Evolutionary conservation across 2,329 filamentous ascomycete genomes (phyloP).

Genomic region (Penicillium sumatraense): DNA sequence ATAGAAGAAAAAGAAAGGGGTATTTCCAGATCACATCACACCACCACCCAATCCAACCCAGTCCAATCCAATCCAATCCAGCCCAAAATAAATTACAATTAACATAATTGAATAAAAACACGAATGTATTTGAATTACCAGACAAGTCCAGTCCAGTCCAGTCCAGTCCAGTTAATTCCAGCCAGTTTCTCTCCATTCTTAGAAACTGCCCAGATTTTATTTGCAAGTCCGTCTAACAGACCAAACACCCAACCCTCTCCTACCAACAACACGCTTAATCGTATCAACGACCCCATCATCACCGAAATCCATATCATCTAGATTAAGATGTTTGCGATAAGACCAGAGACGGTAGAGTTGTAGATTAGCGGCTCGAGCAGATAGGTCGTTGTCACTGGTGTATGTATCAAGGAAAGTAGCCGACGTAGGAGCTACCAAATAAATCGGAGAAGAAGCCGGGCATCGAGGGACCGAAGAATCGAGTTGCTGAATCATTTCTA

Average conservation of each 20-base stretch:
- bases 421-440: conserved; percentile 52
- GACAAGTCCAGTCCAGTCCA: neutral
- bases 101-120: neutral
- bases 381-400: conserved; percentile 16
- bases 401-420: conserved; percentile 49
- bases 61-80: too few species aligned
- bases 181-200: neutral
- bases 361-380: conserved; percentile 25
- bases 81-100: too few species aligned
- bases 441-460: conserved; percentile 33
- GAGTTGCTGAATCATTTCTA: conserved; percentile 46
- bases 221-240: conserved; percentile 42
- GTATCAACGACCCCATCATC: conserved; percentile 54
- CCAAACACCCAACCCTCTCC: conserved; percentile 56
- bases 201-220: conserved; percentile 1
- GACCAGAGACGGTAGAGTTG: conserved; percentile 48
- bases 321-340: conserved; percentile 52
- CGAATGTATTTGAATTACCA: neutral
- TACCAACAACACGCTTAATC: conserved; percentile 50
- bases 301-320: conserved; percentile 58
- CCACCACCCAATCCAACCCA: too few species aligned
- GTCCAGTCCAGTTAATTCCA: neutral
- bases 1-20: too few species aligned
- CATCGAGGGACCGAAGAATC: conserved; percentile 39
- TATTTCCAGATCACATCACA: too few species aligned